A percentile compares a stretch with the other conserved stretches of the same genome.
Evolutionary conservation across 306 rosid species (phyloP).

Genomic region (Lathyrus sativus): DNA sequence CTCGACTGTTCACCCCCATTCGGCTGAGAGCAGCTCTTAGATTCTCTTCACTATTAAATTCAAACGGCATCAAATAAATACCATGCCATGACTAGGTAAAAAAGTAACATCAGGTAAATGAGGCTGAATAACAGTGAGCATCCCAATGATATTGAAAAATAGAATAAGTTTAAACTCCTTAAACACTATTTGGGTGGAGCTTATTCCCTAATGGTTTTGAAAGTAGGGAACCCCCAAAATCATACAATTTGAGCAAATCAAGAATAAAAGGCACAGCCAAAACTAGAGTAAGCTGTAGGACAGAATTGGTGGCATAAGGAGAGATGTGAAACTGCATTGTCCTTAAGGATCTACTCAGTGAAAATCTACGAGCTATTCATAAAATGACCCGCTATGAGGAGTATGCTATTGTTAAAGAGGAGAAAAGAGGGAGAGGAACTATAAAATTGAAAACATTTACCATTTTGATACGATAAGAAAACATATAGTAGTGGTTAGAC

Average conservation of each 20-base stretch:
- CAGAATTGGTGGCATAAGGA: not conserved
- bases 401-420: not conserved
- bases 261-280: slow-evolving; percentile 8
- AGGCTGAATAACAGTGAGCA: slow-evolving; percentile 8
- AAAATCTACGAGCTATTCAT: not conserved
- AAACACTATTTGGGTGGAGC: slow-evolving; percentile 12
- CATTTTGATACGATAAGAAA: not conserved
- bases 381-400: not conserved
- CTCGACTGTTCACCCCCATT: slow-evolving; percentile 79
- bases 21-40: slow-evolving; percentile 82
- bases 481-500: not conserved
- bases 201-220: slow-evolving; percentile 13
- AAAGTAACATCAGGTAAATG: slow-evolving; percentile 24
- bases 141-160: slow-evolving; percentile 14
- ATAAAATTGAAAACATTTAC: not conserved
- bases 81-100: slow-evolving; percentile 8
- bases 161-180: slow-evolving; percentile 8
- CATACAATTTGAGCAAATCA: slow-evolving; percentile 12
- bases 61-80: slow-evolving; percentile 34
- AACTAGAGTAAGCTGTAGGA: slow-evolving; percentile 5
- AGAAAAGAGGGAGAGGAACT: not conserved
- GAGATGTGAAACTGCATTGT: slow-evolving; percentile 3
- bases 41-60: slow-evolving; percentile 77
- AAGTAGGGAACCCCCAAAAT: slow-evolving; percentile 7
- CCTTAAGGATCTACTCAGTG: not conserved